Percentiles rank a stretch among this genome's conserved stretches.
Conservation (phyloP, 495 filamentous ascomycete genomes). For the Penicillium malachiteum region DNA sequence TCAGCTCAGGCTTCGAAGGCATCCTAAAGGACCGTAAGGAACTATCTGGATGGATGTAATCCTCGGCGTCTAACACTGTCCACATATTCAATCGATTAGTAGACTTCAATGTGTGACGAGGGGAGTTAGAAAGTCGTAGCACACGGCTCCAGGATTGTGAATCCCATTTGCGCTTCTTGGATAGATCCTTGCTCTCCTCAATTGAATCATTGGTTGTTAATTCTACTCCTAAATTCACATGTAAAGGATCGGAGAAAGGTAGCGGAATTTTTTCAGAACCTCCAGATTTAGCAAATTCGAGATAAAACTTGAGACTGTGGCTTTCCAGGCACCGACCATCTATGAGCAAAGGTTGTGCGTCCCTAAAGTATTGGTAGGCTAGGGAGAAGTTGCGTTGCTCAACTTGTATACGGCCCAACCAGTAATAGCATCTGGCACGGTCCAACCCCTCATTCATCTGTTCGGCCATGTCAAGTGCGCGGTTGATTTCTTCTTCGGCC, state of each 20-base stretch:
- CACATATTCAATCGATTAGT: neutral
- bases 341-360: slow-evolving; percentile 6
- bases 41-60: neutral
- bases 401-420: slow-evolving; percentile 13
- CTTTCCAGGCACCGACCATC: slow-evolving; percentile 1
- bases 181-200: neutral
- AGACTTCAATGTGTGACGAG: neutral
- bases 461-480: neutral
- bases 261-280: neutral
- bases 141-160: neutral
- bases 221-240: neutral
- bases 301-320: slow-evolving; percentile 3
- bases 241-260: neutral
- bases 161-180: slow-evolving; percentile 7
- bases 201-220: neutral
- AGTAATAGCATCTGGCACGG: slow-evolving; percentile 9
- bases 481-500: neutral
- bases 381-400: neutral
- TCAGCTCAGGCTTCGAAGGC: neutral
- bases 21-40: neutral
- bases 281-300: neutral
- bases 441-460: neutral
- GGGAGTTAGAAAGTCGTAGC: neutral
- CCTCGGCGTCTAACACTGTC: neutral
- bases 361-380: slow-evolving; percentile 6